Evolutionary conservation across 2,329 filamentous ascomycete species (phyloP), one percentile per base, ranked within the genome.

Genomic region (Claviceps humidiphila): DNA sequence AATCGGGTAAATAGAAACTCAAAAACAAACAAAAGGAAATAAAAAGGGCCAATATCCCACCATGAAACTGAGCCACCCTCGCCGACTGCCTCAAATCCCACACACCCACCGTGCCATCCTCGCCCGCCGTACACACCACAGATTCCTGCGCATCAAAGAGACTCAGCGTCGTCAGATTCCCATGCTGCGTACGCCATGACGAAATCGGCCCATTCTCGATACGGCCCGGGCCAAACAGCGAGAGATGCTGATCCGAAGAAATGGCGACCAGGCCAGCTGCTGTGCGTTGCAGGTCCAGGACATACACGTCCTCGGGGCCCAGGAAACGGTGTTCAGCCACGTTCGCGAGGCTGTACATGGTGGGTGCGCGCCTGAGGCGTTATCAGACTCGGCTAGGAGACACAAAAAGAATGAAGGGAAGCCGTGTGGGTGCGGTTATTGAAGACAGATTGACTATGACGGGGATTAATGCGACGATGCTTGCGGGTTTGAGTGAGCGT

Each of bases 161-260:
- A 50, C 76, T 74, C 34, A 87, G 69, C 55, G 78, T 80, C 14
- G 81, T 82, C 58, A 88, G 69, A 55, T 84, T 84, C 5, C 75
- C 73, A 57, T 86, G 81, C 37, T 74, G 70, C 9, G 76, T 77
- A 39, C 65, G 63, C 47, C 80, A 67, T 49, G 71, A 69, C 30
- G 75, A 70, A 26, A 75, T 58, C 3, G 77, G 74, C 0, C 77
- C 73, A 3, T 71, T 63, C 51, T 72, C 71, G 24, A 89, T 70
- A 24, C 72, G 74, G 1, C 69, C 57, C 0, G 82, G 76, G 62
- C 86, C 76, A 57, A 89, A 76, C 17, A 87, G 67, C 30, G 79
- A 76, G 20, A 90, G 71, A n/a, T 73, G 75, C 66, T 87, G 80
- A 67, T 89, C 83, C 0, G 85, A 87, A 3, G 82, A 78, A 53